A percentile compares a stretch with the other conserved stretches of the same genome.
Evolutionary conservation across 1,284 basidiomycete species (phyloP).

Genomic region (Papiliotrema laurentii): DNA sequence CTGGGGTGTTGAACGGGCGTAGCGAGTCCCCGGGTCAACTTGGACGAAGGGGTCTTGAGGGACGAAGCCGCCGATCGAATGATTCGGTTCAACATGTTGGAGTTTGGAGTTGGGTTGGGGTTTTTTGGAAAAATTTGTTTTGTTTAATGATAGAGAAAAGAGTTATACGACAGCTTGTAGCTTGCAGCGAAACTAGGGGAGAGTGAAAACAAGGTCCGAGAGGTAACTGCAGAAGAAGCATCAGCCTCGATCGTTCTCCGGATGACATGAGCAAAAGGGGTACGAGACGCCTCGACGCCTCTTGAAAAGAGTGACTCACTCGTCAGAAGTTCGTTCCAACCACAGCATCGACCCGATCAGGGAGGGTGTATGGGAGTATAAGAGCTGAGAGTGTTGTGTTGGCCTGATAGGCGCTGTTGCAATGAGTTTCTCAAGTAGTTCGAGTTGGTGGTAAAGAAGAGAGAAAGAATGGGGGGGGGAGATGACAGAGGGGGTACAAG

Average conservation of each 20-base stretch:
- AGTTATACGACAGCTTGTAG: constrained; percentile 25
- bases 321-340: constrained; percentile 47
- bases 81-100: constrained; percentile 14
- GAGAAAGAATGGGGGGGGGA: too few species aligned
- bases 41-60: constrained; percentile 6
- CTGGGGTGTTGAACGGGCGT: constrained; percentile 18
- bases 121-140: background rate
- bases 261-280: background rate
- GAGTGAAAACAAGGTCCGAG: constrained; percentile 45
- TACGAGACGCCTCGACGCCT: too few species aligned
- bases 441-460: too few species aligned
- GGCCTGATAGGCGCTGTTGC: too few species aligned
- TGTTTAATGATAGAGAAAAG: background rate
- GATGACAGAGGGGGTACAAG: too few species aligned
- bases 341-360: constrained; percentile 15
- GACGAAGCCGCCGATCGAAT: background rate
- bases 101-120: constrained; percentile 1
- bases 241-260: background rate
- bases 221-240: constrained; percentile 33
- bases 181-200: too few species aligned
- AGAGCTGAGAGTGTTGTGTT: background rate
- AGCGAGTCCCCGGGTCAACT: constrained; percentile 19
- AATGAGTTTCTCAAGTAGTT: too few species aligned
- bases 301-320: constrained; percentile 35
- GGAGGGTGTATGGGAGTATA: background rate